These are phyloP conservation scores for Pseudoperonospora humuli DNA, from an alignment of 352 stramenopile species.

Conservation along the genomic window DNA sequence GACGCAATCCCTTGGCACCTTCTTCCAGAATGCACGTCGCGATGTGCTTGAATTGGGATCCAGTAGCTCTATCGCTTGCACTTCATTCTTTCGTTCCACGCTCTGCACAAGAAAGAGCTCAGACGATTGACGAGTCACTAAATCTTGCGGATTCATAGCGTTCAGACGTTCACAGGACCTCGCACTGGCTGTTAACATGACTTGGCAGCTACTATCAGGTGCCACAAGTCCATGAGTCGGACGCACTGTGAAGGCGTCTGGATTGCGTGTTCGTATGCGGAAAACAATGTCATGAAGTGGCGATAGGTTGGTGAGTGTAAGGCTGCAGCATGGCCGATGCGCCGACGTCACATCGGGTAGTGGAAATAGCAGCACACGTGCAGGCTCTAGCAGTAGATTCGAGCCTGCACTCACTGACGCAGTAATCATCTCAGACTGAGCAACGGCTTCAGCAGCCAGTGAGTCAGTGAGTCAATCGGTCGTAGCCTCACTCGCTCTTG, in stretches of 20 bases:
- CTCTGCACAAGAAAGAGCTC: constrained; percentile 58
- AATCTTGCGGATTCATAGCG: constrained; percentile 24
- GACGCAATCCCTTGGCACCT: constrained; percentile 40
- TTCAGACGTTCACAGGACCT: constrained; percentile 24
- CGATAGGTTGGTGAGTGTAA: constrained; percentile 68
- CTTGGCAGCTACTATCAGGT: constrained; percentile 25
- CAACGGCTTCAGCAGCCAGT: too few species aligned
- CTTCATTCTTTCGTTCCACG: constrained; percentile 36
- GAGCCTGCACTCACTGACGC: constrained; percentile 64
- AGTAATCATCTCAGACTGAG: constrained; percentile 77
- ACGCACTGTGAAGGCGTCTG: constrained; percentile 66
- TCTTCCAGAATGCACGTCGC: constrained; percentile 49
- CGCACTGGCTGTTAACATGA: constrained; percentile 36
- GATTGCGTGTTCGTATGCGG: constrained; percentile 70
- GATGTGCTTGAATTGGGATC: constrained; percentile 26
- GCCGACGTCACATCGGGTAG: constrained; percentile 6
- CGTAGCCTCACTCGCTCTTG: too few species aligned
- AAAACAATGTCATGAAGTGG: constrained; percentile 50
- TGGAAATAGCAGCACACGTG: constrained; percentile 44
- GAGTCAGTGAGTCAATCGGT: too few species aligned
- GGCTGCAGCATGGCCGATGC: constrained; percentile 13
- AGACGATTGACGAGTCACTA: constrained; percentile 28
- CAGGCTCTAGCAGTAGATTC: constrained; percentile 64
- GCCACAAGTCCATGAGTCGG: constrained; percentile 51
- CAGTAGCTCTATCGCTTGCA: constrained; percentile 35